Conservation (phyloP, 2,329 filamentous ascomycete species). For the Aureobasidium vineae region DNA sequence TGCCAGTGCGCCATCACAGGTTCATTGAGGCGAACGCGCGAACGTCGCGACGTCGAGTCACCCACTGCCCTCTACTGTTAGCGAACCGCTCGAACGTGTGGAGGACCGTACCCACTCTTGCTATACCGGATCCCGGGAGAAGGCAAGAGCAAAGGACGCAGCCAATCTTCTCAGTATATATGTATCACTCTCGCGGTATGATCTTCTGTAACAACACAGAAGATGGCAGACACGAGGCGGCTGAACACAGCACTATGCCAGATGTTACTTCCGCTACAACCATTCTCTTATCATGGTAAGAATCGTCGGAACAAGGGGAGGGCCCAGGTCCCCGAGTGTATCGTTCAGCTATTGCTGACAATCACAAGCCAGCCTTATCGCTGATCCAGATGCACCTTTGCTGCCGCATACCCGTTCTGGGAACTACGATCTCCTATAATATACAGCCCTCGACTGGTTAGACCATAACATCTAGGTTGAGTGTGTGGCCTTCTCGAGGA, state of each 20-base stretch:
- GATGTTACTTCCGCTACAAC: neutral
- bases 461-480: neutral
- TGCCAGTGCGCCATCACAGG: conserved; percentile 12
- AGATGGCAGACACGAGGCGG: conserved; percentile 3
- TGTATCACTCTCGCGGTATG: neutral
- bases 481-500: neutral
- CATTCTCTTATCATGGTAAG: neutral
- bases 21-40: neutral
- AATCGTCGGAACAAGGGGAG: neutral
- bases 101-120: neutral
- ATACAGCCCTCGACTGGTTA: neutral
- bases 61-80: neutral
- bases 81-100: neutral
- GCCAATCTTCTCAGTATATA: neutral
- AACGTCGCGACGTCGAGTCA: neutral
- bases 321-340: neutral
- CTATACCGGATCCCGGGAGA: neutral
- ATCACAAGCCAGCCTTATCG: conserved; percentile 18
- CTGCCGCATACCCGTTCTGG: neutral
- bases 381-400: neutral
- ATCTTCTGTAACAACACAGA: neutral
- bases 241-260: neutral
- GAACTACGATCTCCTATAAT: neutral
- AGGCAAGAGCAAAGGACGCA: neutral
- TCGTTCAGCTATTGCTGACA: conserved; percentile 5